Percentiles rank a stretch among this genome's conserved stretches.
These are phyloP conservation scores for Microascus cirrosus DNA, from an alignment of 2,329 filamentous ascomycete genomes.

Conservation along the genomic window DNA sequence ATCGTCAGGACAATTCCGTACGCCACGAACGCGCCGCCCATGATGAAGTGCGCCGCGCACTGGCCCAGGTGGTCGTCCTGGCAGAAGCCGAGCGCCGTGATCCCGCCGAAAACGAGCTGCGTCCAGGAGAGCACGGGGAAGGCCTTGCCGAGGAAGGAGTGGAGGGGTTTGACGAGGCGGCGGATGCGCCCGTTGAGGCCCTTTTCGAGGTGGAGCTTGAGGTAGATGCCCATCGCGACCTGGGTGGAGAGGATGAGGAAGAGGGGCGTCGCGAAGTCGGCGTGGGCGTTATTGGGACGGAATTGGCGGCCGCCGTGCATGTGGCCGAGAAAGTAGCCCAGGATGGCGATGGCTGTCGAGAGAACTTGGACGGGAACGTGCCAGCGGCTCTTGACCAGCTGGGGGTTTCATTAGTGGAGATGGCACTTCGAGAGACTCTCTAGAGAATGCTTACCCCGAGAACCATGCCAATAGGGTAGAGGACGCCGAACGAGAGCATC, in stretches of 20 bases:
- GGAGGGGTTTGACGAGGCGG: constrained; percentile 56
- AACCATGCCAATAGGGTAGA: constrained; percentile 94
- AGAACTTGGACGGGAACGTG: constrained; percentile 81
- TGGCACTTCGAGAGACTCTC: no score
- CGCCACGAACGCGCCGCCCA: constrained; percentile 92
- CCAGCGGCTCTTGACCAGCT: constrained; percentile 86
- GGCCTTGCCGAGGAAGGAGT: constrained; percentile 74
- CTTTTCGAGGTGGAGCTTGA: constrained; percentile 79
- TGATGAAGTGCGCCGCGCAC: constrained; percentile 94
- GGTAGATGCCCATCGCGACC: constrained; percentile 70
- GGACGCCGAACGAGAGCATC: constrained; percentile 75
- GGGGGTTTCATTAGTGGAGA: constrained; percentile 5
- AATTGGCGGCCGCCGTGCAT: constrained; percentile 85
- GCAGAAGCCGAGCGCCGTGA: constrained; percentile 86
- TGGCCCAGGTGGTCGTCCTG: constrained; percentile 84
- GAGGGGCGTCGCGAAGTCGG: constrained; percentile 66
- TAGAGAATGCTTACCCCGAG: constrained; percentile 78
- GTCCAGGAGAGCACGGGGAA: constrained; percentile 83
- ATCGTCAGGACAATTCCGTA: constrained; percentile 86
- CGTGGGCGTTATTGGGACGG: constrained; percentile 61
- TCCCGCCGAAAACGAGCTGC: constrained; percentile 93
- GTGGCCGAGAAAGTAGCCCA: constrained; percentile 88
- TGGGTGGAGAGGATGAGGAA: constrained; percentile 73
- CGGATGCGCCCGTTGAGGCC: constrained; percentile 74
- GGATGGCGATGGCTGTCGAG: constrained; percentile 62